Base-by-base conservation (phyloP, 441 rosid species). In the Corymbia citriodora region DNA sequence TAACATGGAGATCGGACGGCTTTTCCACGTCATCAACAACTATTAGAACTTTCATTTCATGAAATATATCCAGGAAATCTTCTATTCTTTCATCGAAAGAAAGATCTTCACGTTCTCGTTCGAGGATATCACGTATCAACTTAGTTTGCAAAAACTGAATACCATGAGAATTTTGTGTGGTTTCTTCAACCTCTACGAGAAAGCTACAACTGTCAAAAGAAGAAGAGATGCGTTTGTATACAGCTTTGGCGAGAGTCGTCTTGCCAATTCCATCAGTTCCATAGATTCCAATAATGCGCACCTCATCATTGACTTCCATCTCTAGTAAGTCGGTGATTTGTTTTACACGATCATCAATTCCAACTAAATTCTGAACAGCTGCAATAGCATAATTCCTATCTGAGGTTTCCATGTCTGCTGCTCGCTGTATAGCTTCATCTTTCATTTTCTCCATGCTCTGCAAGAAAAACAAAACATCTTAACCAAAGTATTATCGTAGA, bases 371-470 rank as follows among this genome's bases (percentile, higher is more conserved):
- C 2, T 33, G 25, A 70, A 17, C 45, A 70, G 79, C 12, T 31
- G 79, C 79, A 31, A 17, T 70, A 4, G 79, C 45, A 70, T 4
- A 17, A 17, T 17, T 70, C 23, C 45, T 33, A 33, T 31, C 13
- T 9, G 25, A 70, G 12, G 48, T 7, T 70, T 2, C 48, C 45
- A 33, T 2, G 23, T 33, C 81, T 70, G 0, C 45, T 9, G 45
- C 1, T 17, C 0, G 81, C 81, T 4, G 2, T 17, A 7, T 0
- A 70, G 2, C 7, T 70, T 17, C 7, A 68, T 31, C 12, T 4
- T 17, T 0, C 3, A 31, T 68, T 17, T 31, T 68, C 79, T 31
- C 1, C 3, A n/a, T 68, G 0, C 23, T 31, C 23, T 31, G 45
- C 79, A 16, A 31, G 2, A 68, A 17, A 31, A 16, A 16, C 1